Percentiles rank a stretch among this genome's conserved stretches.
phyloP scores from a whole-genome alignment of 2,329 filamentous ascomycete genomes.

The Calonectria ilicicola region DNA sequence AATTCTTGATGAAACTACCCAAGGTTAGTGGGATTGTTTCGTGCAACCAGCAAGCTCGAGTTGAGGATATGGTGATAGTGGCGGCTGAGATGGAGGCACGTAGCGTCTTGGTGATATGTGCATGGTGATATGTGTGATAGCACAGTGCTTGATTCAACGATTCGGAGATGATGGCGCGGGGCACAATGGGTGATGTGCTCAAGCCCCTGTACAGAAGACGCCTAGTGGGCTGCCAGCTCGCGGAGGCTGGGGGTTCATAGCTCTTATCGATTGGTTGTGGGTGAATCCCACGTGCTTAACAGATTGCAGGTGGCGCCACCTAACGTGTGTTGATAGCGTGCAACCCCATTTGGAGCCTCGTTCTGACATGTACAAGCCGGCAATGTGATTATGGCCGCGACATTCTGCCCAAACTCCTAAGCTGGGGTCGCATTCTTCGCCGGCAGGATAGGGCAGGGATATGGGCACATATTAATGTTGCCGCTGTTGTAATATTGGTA shows the following conservation, averaged over 20 bases:
- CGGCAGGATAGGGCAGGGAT: neutral
- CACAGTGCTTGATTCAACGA: neutral
- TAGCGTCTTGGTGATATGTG: neutral
- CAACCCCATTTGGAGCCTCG: neutral
- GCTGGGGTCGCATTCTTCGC: neutral
- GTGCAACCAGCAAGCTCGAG: neutral
- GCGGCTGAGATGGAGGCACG: neutral
- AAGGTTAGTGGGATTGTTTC: neutral
- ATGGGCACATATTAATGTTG: neutral
- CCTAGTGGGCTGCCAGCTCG: neutral
- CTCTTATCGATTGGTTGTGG: constrained; percentile 3
- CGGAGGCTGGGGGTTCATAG: constrained; percentile 4
- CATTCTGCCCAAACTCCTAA: neutral
- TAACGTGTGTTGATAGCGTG: constrained; percentile 4
- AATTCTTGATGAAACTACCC: neutral
- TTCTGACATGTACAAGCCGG: neutral
- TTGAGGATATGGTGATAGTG: neutral
- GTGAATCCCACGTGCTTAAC: constrained; percentile 15
- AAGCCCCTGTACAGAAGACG: neutral
- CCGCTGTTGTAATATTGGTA: constrained; percentile 2
- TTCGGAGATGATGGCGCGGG: neutral
- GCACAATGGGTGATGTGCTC: neutral
- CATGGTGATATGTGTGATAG: neutral
- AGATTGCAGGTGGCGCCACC: constrained; percentile 1
- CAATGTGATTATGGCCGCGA: neutral